Percentiles rank a stretch among this genome's conserved stretches.
Conservation (phyloP, 1,284 basidiomycete genomes). For the Puccinia polysora region DNA sequence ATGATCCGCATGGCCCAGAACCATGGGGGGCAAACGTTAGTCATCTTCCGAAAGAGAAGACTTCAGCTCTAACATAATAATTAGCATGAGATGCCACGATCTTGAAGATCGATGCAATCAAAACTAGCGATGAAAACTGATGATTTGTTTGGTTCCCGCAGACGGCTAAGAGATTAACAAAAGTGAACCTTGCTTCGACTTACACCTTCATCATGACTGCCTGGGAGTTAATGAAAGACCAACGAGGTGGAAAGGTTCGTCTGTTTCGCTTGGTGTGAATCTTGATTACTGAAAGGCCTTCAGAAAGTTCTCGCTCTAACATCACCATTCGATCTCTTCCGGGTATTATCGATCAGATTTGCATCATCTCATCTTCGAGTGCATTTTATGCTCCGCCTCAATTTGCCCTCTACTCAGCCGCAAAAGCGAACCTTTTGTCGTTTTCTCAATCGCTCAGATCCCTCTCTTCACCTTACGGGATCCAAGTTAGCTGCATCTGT, state of each 20-base stretch:
- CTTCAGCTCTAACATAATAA: too few species aligned
- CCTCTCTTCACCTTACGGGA: conserved; percentile 22
- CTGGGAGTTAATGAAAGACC: conserved; percentile 43
- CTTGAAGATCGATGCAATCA: too few species aligned
- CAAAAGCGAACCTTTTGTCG: conserved; percentile 34
- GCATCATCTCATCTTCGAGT: conserved; percentile 28
- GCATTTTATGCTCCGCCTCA: conserved; percentile 29
- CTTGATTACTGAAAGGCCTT: too few species aligned
- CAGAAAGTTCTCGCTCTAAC: background rate
- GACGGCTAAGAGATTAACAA: conserved; percentile 32
- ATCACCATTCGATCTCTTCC: background rate
- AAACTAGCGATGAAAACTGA: too few species aligned
- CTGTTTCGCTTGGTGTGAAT: background rate
- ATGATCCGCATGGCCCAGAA: conserved; percentile 24
- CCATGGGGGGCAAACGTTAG: conserved; percentile 36
- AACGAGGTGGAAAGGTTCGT: conserved; percentile 21
- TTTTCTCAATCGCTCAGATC: conserved; percentile 32
- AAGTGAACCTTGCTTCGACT: conserved; percentile 23
- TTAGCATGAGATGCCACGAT: too few species aligned
- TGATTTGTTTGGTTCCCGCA: too few species aligned
- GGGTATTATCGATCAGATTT: conserved; percentile 13
- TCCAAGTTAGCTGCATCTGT: conserved; percentile 35
- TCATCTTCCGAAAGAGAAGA: too few species aligned
- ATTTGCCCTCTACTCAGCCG: conserved; percentile 29
- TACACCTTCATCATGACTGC: conserved; percentile 36